Evolutionary conservation across 129 eudicot genomes (phyloP).

Genomic region (Cynara cardunculus): DNA sequence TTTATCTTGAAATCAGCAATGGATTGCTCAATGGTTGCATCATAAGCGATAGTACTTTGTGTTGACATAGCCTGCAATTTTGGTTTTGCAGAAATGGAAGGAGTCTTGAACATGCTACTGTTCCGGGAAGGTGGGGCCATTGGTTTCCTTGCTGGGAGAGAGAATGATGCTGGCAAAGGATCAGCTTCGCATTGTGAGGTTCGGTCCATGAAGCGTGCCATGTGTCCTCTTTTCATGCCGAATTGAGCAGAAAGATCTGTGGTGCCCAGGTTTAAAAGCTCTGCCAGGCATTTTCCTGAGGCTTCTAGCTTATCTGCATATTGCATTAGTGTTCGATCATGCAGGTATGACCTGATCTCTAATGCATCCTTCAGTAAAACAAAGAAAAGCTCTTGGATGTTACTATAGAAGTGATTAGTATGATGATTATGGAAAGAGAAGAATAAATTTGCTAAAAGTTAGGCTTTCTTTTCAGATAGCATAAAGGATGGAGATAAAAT

Average conservation of each 20-base stretch:
- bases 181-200: constrained; percentile 44
- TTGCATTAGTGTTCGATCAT: constrained; percentile 71
- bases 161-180: constrained; percentile 46
- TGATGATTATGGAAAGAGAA: too few relatives aligned
- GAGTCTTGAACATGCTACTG: constrained; percentile 35
- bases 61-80: constrained; percentile 46
- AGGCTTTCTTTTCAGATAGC: neutral
- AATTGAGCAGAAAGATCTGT: constrained; percentile 55
- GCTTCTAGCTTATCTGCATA: constrained; percentile 75
- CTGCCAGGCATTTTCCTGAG: constrained; percentile 58
- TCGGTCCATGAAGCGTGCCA: constrained; percentile 68
- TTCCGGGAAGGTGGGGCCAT: constrained; percentile 41
- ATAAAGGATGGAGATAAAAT: neutral
- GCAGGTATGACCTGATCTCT: constrained; percentile 84
- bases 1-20: constrained; percentile 66
- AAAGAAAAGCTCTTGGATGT: neutral
- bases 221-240: constrained; percentile 81
- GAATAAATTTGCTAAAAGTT: too few relatives aligned
- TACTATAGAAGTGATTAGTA: too few relatives aligned
- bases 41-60: constrained; percentile 36
- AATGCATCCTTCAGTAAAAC: constrained; percentile 57
- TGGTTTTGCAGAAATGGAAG: constrained; percentile 35
- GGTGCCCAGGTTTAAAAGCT: constrained; percentile 53
- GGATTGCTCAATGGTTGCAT: constrained; percentile 58
- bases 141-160: constrained; percentile 41